phyloP scores from a whole-genome alignment of 495 filamentous ascomycete genomes.

The Venustampulla echinocandica region DNA sequence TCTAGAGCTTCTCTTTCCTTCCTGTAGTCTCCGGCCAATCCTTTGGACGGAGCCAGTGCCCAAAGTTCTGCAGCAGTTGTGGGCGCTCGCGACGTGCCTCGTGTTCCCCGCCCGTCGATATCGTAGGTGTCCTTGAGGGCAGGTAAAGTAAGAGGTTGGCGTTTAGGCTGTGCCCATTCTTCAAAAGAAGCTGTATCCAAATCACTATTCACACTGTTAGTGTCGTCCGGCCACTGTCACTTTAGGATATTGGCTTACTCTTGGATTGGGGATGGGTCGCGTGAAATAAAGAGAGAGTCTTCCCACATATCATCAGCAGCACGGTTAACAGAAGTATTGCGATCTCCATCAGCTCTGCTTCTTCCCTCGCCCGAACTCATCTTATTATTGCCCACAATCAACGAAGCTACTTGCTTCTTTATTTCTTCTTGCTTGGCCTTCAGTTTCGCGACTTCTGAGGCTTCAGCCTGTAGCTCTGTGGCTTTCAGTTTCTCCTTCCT shows the following conservation, averaged over 20 bases:
- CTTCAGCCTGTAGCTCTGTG: slow-evolving; percentile 8
- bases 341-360: background rate
- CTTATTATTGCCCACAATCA: slow-evolving; percentile 6
- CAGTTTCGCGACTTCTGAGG: slow-evolving; percentile 4
- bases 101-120: background rate
- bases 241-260: too few relatives aligned
- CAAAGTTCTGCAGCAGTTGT: slow-evolving; percentile 4
- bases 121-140: background rate
- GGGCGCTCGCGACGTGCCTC: background rate
- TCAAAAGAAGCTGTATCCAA: too few relatives aligned
- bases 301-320: background rate
- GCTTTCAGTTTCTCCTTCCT: slow-evolving; percentile 10
- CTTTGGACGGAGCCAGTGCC: background rate
- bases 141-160: too few relatives aligned
- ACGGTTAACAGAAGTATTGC: background rate
- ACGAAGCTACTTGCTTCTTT: slow-evolving; percentile 7
- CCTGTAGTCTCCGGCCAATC: background rate
- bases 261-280: too few relatives aligned
- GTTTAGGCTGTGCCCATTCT: too few relatives aligned
- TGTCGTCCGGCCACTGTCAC: too few relatives aligned
- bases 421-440: slow-evolving; percentile 7
- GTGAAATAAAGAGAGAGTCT: slow-evolving; percentile 12
- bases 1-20: slow-evolving; percentile 4
- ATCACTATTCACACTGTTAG: too few relatives aligned
- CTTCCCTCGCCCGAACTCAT: background rate